Base-by-base conservation (phyloP, 768 basidiomycete species). In the Crucibulum laeve region DNA sequence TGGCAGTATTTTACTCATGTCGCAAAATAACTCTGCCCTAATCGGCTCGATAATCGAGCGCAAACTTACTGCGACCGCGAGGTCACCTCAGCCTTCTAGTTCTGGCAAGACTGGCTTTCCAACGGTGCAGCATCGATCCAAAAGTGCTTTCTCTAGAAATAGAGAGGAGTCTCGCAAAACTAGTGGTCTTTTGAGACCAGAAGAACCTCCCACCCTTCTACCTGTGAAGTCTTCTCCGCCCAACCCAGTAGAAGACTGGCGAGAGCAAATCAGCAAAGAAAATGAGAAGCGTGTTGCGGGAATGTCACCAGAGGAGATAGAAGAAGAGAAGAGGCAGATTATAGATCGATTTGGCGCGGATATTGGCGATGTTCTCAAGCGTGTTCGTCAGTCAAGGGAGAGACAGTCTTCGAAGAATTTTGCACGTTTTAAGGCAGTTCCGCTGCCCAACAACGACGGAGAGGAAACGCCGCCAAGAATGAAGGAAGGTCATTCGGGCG, bases 221-320 rank as follows among this genome's bases (percentile, higher is more conserved):
- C 50, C 47, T 21, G 19, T 33, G 48, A 38, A 36, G 4, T 41
- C 55, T 18, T 41, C 11, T 37, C 33, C 28, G 18, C 6, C n/a
- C 13, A 17, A 24, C 25, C 11, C 40, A 23, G 26, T 58, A 1
- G 59, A 67, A 48, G 65, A 68, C 38, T 82, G 84, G 75, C 67
- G 77, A 43, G 63, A 61, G 7, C 78, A 78, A 52, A 76, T 82
- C 42, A 80, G 77, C 51, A 68, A 70, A 43, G 86, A 91, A 54
- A 93, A 94, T 50, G 70, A 75, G 45, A 60, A 64, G 8, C 62
- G 65, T 22, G 75, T 94, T 1, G 77, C 76, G 14, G 59, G 54
- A 1, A 94, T 94, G 92, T 72, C 74, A 2, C 74, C 77, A 8
- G 79, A 79, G 13, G 86, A 93, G 58, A 70, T 81, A 7, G 79